Conservation (phyloP, 768 basidiomycete genomes). For the Russula dissimulans region DNA sequence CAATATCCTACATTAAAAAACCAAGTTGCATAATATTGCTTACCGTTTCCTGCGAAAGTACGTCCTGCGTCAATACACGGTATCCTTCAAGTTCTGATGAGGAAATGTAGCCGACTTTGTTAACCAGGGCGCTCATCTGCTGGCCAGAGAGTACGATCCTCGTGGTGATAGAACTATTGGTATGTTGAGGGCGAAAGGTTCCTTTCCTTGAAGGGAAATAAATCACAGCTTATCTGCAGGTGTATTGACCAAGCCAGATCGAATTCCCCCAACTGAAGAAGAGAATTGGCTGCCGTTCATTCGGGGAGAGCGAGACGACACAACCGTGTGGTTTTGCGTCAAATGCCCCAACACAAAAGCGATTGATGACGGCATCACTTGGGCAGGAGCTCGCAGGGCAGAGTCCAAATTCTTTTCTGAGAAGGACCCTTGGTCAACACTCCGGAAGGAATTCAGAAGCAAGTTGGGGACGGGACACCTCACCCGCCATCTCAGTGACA, state of each 20-base stretch:
- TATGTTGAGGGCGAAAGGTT: constrained; percentile 23
- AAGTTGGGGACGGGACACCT: constrained; percentile 50
- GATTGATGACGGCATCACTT: constrained; percentile 43
- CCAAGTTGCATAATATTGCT: constrained; percentile 58
- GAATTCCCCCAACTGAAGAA: constrained; percentile 36
- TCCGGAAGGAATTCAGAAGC: constrained; percentile 41
- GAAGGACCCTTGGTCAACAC: constrained; percentile 43
- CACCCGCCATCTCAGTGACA: constrained; percentile 45
- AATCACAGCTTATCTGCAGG: not conserved
- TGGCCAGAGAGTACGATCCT: constrained; percentile 52
- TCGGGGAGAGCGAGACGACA: constrained; percentile 40
- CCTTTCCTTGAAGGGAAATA: not conserved
- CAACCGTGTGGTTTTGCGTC: constrained; percentile 47
- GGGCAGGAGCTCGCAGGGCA: constrained; percentile 46
- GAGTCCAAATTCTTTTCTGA: constrained; percentile 52
- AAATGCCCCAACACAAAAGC: constrained; percentile 40
- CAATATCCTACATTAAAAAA: constrained; percentile 48
- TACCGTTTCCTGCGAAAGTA: constrained; percentile 58
- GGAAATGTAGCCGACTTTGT: constrained; percentile 57
- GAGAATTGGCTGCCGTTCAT: constrained; percentile 48
- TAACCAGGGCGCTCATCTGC: constrained; percentile 65
- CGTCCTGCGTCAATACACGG: constrained; percentile 17
- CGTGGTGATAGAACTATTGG: constrained; percentile 65
- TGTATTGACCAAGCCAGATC: constrained; percentile 15
- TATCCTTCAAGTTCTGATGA: not conserved